A percentile compares a stretch with the other conserved stretches of the same genome.
These are phyloP conservation scores for Plenodomus tracheiphilus DNA, from an alignment of 2,329 filamentous ascomycete genomes.

Conservation along the genomic window DNA sequence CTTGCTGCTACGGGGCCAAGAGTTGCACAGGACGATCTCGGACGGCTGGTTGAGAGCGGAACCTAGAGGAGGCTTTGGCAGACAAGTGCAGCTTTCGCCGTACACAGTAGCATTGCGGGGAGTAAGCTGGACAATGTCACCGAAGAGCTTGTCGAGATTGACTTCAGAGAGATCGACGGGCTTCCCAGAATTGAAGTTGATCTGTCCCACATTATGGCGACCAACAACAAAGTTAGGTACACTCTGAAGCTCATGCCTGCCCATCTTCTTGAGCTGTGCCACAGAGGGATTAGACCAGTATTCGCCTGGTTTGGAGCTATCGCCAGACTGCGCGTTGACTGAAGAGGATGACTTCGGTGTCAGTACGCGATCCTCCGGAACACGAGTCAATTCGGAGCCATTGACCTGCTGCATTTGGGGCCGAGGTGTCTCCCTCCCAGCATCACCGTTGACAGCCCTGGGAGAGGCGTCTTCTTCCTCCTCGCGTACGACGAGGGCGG, in stretches of 20 bases:
- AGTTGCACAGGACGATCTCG: slow-evolving; percentile 84
- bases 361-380: slow-evolving; percentile 69
- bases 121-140: slow-evolving; percentile 73
- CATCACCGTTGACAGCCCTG: slow-evolving; percentile 51
- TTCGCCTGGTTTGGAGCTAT: slow-evolving; percentile 65
- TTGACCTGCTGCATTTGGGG: slow-evolving; percentile 73
- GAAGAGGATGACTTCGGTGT: slow-evolving; percentile 40
- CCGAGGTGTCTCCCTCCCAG: slow-evolving; percentile 43
- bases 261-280: slow-evolving; percentile 77
- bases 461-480: slow-evolving; percentile 57
- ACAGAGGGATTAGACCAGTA: slow-evolving; percentile 86
- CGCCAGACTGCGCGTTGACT: slow-evolving; percentile 29
- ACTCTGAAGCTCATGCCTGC: slow-evolving; percentile 73
- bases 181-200: slow-evolving; percentile 66
- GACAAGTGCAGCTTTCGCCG: slow-evolving; percentile 49
- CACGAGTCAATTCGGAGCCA: slow-evolving; percentile 76
- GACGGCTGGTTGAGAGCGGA: slow-evolving; percentile 92
- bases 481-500: slow-evolving; percentile 56
- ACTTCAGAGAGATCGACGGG: slow-evolving; percentile 78
- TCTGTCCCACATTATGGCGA: slow-evolving; percentile 76
- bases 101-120: slow-evolving; percentile 88
- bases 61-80: slow-evolving; percentile 78
- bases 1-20: slow-evolving; percentile 79
- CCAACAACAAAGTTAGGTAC: slow-evolving; percentile 80
- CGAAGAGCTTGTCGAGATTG: slow-evolving; percentile 78